Conservation (phyloP, 768 basidiomycete genomes). For the Exsudoporus frostii region DNA sequence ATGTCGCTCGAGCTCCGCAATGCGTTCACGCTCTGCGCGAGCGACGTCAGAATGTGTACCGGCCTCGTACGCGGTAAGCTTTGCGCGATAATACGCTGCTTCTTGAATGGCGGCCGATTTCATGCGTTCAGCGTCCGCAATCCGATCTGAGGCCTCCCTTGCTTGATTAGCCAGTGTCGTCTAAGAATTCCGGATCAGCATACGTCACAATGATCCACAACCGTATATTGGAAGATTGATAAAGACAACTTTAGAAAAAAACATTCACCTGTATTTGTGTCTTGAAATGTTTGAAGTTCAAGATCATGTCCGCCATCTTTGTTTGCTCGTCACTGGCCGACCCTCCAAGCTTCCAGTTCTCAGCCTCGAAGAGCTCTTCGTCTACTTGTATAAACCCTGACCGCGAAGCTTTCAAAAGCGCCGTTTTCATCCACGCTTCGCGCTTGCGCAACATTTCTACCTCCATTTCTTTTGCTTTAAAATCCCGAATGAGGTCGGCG, state of each 20-base stretch:
- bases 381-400: constrained; percentile 73
- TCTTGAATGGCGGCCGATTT: constrained; percentile 84
- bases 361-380: constrained; percentile 44
- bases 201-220: background rate
- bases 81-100: constrained; percentile 93
- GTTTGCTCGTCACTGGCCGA: constrained; percentile 43
- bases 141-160: constrained; percentile 66
- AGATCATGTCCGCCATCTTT: constrained; percentile 62
- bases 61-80: constrained; percentile 82
- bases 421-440: constrained; percentile 83
- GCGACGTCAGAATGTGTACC: constrained; percentile 60
- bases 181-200: constrained; percentile 37
- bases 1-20: constrained; percentile 69
- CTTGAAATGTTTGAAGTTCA: constrained; percentile 85
- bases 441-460: constrained; percentile 72
- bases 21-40: constrained; percentile 76
- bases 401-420: constrained; percentile 68
- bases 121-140: constrained; percentile 76
- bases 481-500: constrained; percentile 72
- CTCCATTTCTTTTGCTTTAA: constrained; percentile 81
- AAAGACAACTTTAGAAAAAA: background rate
- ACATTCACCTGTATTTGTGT: constrained; percentile 77
- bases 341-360: constrained; percentile 33
- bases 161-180: constrained; percentile 75
- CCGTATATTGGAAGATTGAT: background rate